These are phyloP conservation scores for Celoporthe dispersa DNA, from an alignment of 2,329 filamentous ascomycete genomes.

Conservation along the genomic window DNA sequence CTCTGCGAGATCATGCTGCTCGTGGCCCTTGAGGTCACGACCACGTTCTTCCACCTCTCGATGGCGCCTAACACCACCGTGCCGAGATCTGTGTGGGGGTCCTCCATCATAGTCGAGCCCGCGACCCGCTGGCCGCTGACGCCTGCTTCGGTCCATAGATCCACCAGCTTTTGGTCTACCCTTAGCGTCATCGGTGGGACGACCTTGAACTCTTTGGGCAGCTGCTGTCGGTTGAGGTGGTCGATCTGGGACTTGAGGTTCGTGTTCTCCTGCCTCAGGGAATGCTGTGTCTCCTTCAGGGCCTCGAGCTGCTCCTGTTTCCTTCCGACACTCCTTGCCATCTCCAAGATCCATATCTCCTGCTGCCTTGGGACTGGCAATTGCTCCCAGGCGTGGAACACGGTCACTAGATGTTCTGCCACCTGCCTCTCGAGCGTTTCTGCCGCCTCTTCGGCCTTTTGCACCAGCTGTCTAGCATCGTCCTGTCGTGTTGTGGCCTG, in stretches of 20 bases:
- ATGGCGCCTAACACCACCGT: constrained; percentile 59
- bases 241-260: constrained; percentile 64
- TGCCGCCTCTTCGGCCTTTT: constrained; percentile 55
- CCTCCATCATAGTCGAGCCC: constrained; percentile 53
- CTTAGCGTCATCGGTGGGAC: constrained; percentile 56
- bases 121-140: constrained; percentile 45
- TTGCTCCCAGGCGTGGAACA: constrained; percentile 76
- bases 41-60: constrained; percentile 65
- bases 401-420: constrained; percentile 74
- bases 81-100: constrained; percentile 57
- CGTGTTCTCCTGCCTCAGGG: constrained; percentile 59
- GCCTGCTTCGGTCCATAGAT: constrained; percentile 51
- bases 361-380: constrained; percentile 60
- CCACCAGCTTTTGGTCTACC: constrained; percentile 53
- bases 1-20: constrained; percentile 56
- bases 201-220: constrained; percentile 63
- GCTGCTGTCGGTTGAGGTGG: constrained; percentile 61
- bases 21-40: constrained; percentile 53
- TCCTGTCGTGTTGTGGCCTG: constrained; percentile 43
- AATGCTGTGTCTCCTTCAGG: constrained; percentile 54
- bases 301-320: constrained; percentile 60
- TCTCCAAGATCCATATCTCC: constrained; percentile 65
- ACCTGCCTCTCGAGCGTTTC: constrained; percentile 70
- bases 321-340: constrained; percentile 62
- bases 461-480: constrained; percentile 51